Conservation (phyloP, 805 yeast species). For the Saturnispora serradocipensis region DNA sequence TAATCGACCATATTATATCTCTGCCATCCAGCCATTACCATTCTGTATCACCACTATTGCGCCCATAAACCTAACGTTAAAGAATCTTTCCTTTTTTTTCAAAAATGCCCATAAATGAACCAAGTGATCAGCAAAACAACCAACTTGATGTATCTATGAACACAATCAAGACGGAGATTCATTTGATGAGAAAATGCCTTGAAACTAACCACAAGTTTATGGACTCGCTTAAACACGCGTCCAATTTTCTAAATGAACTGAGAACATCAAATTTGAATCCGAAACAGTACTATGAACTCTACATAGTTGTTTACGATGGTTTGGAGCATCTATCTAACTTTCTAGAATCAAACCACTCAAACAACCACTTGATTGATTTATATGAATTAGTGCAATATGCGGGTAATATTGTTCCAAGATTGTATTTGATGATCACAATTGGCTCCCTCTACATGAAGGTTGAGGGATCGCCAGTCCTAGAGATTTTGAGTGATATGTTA, state of each 20-base stretch:
- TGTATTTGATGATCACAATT: conserved; percentile 90
- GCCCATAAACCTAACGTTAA: not conserved
- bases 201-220: conserved; percentile 57
- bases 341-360: conserved; percentile 57
- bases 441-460: conserved; percentile 82
- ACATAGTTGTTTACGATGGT: conserved; percentile 76
- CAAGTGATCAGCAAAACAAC: conserved; percentile 20
- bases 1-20: no score
- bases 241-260: conserved; percentile 71
- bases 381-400: conserved; percentile 94
- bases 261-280: conserved; percentile 72
- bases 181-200: conserved; percentile 67
- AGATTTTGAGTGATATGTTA: conserved; percentile 89
- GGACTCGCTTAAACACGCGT: conserved; percentile 83
- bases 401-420: conserved; percentile 84
- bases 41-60: not conserved
- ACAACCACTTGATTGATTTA: conserved; percentile 72
- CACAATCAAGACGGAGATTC: conserved; percentile 60
- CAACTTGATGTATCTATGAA: conserved; percentile 36
- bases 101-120: not conserved
- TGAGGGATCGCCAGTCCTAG: conserved; percentile 70
- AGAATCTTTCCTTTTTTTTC: no score
- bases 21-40: no score
- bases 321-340: conserved; percentile 57
- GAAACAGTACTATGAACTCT: conserved; percentile 87